These are phyloP conservation scores for Solanum habrochaites DNA, from an alignment of 257 asterid species.

Conservation along the genomic window DNA sequence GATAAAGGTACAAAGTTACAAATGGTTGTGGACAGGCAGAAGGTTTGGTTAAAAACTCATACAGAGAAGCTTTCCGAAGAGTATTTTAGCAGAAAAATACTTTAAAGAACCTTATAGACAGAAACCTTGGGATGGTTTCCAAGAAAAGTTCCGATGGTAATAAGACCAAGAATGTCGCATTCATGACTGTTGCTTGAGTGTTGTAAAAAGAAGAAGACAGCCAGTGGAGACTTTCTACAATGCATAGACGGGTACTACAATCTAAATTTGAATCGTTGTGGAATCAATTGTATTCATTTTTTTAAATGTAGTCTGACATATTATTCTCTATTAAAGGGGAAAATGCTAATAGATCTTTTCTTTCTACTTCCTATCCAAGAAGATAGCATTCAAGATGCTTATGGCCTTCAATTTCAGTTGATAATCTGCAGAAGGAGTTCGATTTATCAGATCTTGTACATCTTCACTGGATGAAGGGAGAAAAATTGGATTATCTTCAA, in stretches of 20 bases:
- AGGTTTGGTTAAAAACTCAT: background rate
- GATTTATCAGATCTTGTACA: background rate
- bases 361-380: background rate
- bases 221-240: background rate
- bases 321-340: background rate
- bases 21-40: background rate
- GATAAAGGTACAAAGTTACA: background rate
- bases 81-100: background rate
- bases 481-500: background rate
- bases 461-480: background rate
- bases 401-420: background rate
- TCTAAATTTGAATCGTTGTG: background rate
- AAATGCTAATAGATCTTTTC: background rate
- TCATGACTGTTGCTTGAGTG: background rate
- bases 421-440: background rate
- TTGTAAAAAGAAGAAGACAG: background rate
- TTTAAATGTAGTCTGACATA: background rate
- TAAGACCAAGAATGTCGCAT: background rate
- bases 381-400: background rate
- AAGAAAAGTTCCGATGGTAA: background rate
- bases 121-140: background rate
- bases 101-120: background rate
- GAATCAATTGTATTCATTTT: background rate
- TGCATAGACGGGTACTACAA: background rate
- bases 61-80: background rate